Evolutionary conservation across 306 rosid species (phyloP), one percentile per base, ranked within the genome.

Genomic region (Sphenostylis stenocarpa): DNA sequence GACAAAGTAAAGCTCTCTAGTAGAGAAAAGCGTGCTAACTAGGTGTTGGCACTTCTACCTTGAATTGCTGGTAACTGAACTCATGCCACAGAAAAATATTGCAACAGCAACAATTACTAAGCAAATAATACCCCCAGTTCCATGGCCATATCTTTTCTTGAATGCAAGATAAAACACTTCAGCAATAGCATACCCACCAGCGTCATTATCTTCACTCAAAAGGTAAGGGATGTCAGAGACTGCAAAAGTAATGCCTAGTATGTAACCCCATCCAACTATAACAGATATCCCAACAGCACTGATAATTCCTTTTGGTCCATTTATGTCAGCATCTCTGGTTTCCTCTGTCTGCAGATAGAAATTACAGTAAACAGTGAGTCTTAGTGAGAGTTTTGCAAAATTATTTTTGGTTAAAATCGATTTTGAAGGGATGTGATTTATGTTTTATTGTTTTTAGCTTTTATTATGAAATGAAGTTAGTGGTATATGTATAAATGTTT

Each of bases 141-240:
- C 99, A 75, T 51, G 80, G 20, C 99, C 99, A 79, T 88, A 95
- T 86, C 99, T 88, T 61, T 66, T 84, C 91, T 95, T 90, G 90
- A 95, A 95, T 57, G 88, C 93, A 56, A 15, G 87, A 83, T 95
- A 95, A 82, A 92, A 95, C 83, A 95, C 81, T 85, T 95, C 87
- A 17, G 99, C 99, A 73, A 95, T 95, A 82, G 99, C 99, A 77
- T 92, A 95, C 52, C 99, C 99, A 29, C 97, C 96, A 3, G 99
- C 92, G 69, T 92, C 94, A 39, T 95, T 95, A 77, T 87, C 75
- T 83, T 82, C 84, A 82, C 83, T 84, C 90, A 95, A 86, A 77
- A 95, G 97, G 87, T 74, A 52, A 16, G 86, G 86, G 72, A 92
- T 92, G 77, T 90, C 72, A 20, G 93, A 89, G 24, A 89, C 95